Evolutionary conservation across 2,329 filamentous ascomycete genomes (phyloP).

Genomic region (Pseudogymnoascus sp.): DNA sequence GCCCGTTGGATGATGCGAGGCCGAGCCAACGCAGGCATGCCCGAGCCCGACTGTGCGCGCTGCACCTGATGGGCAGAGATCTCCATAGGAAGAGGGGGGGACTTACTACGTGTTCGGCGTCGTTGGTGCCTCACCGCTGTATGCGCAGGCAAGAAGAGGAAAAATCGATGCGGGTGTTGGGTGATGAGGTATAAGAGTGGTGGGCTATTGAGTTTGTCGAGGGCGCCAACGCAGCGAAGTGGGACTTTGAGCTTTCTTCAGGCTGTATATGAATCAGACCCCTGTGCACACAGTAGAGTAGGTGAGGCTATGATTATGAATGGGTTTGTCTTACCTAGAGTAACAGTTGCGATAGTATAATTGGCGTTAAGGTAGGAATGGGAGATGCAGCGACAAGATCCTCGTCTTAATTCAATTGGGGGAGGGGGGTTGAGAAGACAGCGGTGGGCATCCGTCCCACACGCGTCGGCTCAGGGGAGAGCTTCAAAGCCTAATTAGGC

Average conservation of each 20-base stretch:
- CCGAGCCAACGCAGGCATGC: conserved; percentile 4
- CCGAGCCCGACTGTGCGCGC: background rate
- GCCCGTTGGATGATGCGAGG: background rate
- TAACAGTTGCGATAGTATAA: background rate
- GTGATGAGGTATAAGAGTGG: conserved; percentile 10
- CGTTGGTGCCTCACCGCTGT: conserved; percentile 13
- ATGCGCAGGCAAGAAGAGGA: background rate
- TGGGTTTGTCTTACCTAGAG: background rate
- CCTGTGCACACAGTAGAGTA: background rate
- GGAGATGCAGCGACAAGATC: background rate
- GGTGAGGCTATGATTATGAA: background rate
- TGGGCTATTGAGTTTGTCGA: conserved; percentile 7
- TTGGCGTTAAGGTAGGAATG: conserved; percentile 6
- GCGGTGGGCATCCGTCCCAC: conserved; percentile 7
- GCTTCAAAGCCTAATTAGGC: conserved; percentile 11
- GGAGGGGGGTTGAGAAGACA: background rate
- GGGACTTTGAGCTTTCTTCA: conserved; percentile 4
- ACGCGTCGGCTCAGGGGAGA: conserved; percentile 2
- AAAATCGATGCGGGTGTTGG: conserved; percentile 5
- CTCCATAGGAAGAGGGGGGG: background rate
- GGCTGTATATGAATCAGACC: conserved; percentile 5
- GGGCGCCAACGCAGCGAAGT: conserved; percentile 12
- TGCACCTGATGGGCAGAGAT: conserved; percentile 2
- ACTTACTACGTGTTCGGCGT: conserved; percentile 11
- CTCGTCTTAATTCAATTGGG: conserved; percentile 3